These are phyloP conservation scores for Camellia japonica DNA, from an alignment of 148 eudicot genomes.

Conservation along the genomic window DNA sequence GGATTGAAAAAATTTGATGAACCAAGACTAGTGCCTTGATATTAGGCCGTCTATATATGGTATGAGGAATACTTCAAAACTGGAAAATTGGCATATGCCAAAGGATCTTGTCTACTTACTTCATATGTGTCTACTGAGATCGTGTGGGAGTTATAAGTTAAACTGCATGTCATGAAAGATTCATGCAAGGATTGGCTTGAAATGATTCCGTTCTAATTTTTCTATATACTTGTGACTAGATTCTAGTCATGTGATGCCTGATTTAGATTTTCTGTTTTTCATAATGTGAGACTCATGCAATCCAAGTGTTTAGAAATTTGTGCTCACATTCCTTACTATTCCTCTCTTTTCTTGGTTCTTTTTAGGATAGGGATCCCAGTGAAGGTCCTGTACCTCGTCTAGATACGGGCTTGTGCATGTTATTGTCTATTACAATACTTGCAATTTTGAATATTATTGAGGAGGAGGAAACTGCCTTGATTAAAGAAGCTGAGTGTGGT, in stretches of 20 bases:
- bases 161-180: not conserved
- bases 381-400: constrained; percentile 97
- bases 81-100: constrained; percentile 5
- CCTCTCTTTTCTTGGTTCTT: constrained; percentile 19
- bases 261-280: not conserved
- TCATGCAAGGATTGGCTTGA: not conserved
- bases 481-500: constrained; percentile 34
- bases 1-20: constrained; percentile 2
- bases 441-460: constrained; percentile 67
- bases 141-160: not conserved
- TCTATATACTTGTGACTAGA: not conserved
- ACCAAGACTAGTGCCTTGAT: not conserved
- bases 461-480: constrained; percentile 57
- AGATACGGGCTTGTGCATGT: constrained; percentile 86
- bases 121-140: not conserved
- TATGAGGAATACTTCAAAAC: constrained; percentile 2
- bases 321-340: constrained; percentile 1
- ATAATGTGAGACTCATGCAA: not conserved
- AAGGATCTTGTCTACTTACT: not conserved
- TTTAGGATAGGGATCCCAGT: constrained; percentile 79
- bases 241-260: not conserved
- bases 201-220: not conserved
- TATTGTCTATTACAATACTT: constrained; percentile 67
- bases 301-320: not conserved
- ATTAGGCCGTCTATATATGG: not conserved